Base-by-base conservation (phyloP, 345 rosid genomes). In the Eucalyptus erythrocorys region DNA sequence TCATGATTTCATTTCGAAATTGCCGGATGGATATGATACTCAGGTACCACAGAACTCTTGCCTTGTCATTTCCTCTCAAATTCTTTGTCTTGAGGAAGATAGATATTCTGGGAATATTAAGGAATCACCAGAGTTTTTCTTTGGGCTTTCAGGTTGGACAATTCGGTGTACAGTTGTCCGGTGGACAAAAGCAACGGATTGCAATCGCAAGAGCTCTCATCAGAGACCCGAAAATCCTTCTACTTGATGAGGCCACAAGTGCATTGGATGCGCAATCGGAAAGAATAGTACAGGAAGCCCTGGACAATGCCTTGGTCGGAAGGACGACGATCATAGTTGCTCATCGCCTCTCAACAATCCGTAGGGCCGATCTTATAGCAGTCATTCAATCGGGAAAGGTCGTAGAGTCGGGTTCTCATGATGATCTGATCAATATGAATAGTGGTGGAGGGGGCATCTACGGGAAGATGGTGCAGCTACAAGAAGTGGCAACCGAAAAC, bases 171-270 rank as follows among this genome's bases (percentile, higher is more conserved):
- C 95, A 93, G 87, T 88, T 94, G 87, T 94, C 94, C 24, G 94
- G 95, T 34, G 95, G 96, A 55, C 93, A 93, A 64, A 94, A 94
- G 90, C 96, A 94, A 89, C 91, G 93, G 92, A 92, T 94, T 57
- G 94, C 96, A 5, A 94, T 94, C 88, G 96, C 95, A 48, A 91
- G 94, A 86, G 96, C 96, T n/a, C 90, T 94, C 86, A 90, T 93
- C 55, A 86, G 92, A 85, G 91, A 92, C 89, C 95, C 94, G 22
- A 94, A 88, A 87, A 91, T 94, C 34, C 92, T 94, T 55, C 90
- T 94, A n/a, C 92, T 93, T 16, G 92, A 91, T 57, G 93, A 91
- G 88, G 92, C 92, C 57, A 92, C 95, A 19, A 95, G 96, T 43
- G 95, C 95, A 12, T 61, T 93, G 87, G 96, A 95, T 91, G 89